These are phyloP conservation scores for Talaromyces borbonicus DNA, from an alignment of 495 filamentous ascomycete species.

Conservation along the genomic window DNA sequence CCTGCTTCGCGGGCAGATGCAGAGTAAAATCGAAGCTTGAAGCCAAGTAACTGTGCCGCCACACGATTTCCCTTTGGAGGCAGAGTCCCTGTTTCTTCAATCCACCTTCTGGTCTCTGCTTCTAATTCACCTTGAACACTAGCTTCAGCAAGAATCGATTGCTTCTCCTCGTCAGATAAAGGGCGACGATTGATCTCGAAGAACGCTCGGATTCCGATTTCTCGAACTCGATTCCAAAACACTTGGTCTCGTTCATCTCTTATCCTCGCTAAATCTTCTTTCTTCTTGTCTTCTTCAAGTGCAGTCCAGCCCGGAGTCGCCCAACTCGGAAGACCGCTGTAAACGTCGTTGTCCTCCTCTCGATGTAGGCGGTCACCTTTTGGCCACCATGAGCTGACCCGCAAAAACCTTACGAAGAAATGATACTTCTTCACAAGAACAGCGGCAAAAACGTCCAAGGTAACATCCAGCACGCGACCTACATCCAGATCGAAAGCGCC, in stretches of 20 bases:
- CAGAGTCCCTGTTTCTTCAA: slow-evolving; percentile 64
- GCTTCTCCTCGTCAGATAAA: slow-evolving; percentile 37
- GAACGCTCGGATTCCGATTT: slow-evolving; percentile 70
- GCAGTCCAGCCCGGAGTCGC: slow-evolving; percentile 58
- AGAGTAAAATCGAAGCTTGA: slow-evolving; percentile 95
- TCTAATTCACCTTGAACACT: slow-evolving; percentile 28
- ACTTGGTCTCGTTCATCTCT: slow-evolving; percentile 54
- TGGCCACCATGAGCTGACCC: slow-evolving; percentile 96
- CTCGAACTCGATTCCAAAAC: slow-evolving; percentile 76
- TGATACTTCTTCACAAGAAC: slow-evolving; percentile 74
- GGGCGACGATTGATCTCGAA: slow-evolving; percentile 70
- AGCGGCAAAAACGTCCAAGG: slow-evolving; percentile 78
- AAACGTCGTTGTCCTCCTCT: slow-evolving; percentile 22
- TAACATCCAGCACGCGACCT: slow-evolving; percentile 86
- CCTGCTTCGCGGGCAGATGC: slow-evolving; percentile 60
- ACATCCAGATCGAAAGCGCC: slow-evolving; percentile 91
- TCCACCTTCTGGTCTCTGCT: slow-evolving; percentile 56
- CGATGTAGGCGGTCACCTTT: slow-evolving; percentile 35
- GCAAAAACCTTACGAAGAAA: slow-evolving; percentile 87
- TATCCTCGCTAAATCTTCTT: slow-evolving; percentile 34
- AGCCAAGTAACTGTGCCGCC: slow-evolving; percentile 89
- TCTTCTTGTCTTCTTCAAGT: slow-evolving; percentile 58
- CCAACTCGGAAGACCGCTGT: slow-evolving; percentile 65
- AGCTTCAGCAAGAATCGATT: slow-evolving; percentile 34
- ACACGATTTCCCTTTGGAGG: slow-evolving; percentile 80